phyloP scores from a whole-genome alignment of 1,139 yeast genomes.

The Zygosaccharomyces sapae region DNA sequence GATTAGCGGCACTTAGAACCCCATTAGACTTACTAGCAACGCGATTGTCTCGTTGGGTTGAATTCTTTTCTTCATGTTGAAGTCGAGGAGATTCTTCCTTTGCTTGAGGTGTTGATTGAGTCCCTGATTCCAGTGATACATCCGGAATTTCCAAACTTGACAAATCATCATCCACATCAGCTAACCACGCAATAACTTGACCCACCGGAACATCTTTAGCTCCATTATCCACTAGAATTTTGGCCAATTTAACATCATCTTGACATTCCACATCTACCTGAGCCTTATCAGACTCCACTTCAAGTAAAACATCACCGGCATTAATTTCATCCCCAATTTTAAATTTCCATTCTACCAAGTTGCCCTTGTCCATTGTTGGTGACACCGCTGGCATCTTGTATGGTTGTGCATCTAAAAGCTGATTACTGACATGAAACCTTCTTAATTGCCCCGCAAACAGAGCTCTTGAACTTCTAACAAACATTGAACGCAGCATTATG shows the following conservation, averaged over 20 bases:
- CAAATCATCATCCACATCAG: slow-evolving; percentile 85
- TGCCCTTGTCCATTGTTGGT: slow-evolving; percentile 97
- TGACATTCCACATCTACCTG: slow-evolving; percentile 90
- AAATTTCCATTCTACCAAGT: slow-evolving; percentile 89
- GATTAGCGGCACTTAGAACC: slow-evolving; percentile 46
- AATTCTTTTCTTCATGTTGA: slow-evolving; percentile 13
- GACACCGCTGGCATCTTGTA: slow-evolving; percentile 98
- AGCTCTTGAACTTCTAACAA: slow-evolving; percentile 8
- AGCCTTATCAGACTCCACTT: slow-evolving; percentile 92
- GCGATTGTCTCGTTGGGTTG: slow-evolving; percentile 9
- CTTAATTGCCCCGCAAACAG: slow-evolving; percentile 11
- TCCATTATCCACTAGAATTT: slow-evolving; percentile 68
- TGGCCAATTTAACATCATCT: slow-evolving; percentile 86
- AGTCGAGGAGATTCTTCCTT: too few relatives aligned
- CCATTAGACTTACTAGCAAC: slow-evolving; percentile 4
- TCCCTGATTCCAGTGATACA: slow-evolving; percentile 27
- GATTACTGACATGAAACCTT: slow-evolving; percentile 25
- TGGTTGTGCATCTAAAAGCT: slow-evolving; percentile 44
- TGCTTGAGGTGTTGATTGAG: slow-evolving; percentile 16
- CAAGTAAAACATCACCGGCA: slow-evolving; percentile 84
- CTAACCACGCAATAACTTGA: slow-evolving; percentile 76
- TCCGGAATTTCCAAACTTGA: slow-evolving; percentile 58
- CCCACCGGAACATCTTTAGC: slow-evolving; percentile 79
- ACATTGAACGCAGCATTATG: slow-evolving; percentile 12
- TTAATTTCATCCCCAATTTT: slow-evolving; percentile 72